A percentile compares a stretch with the other conserved stretches of the same genome.
Evolutionary conservation across 148 eudicot species (phyloP).

Genomic region (Diospyros lotus): DNA sequence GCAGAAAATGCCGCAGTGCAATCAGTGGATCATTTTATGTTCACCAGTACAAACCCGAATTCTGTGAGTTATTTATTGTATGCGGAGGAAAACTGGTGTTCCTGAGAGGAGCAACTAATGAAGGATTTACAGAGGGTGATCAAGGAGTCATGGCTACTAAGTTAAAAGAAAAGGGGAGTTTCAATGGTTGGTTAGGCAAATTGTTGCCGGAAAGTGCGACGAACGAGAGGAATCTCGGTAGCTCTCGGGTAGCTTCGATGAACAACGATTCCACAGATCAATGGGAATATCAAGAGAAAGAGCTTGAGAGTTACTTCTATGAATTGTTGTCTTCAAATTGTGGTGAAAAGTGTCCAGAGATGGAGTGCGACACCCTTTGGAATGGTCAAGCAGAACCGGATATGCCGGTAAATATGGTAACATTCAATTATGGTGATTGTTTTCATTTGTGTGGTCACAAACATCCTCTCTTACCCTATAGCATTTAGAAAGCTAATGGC

Average conservation of each 20-base stretch:
- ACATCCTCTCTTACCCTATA: background rate
- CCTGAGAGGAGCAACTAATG: constrained; percentile 47
- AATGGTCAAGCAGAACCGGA: constrained; percentile 26
- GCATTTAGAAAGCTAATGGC: background rate
- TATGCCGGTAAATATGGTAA: constrained; percentile 32
- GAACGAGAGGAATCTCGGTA: constrained; percentile 18
- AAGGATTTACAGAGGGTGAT: constrained; percentile 48
- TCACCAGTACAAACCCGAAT: constrained; percentile 53
- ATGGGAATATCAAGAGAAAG: constrained; percentile 48
- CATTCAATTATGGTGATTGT: background rate
- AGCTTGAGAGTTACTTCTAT: constrained; percentile 59
- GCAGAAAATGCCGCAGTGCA: constrained; percentile 50
- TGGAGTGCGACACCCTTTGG: constrained; percentile 17
- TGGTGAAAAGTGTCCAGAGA: constrained; percentile 28
- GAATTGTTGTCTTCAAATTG: constrained; percentile 32
- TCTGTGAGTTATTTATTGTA: constrained; percentile 51
- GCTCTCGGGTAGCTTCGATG: constrained; percentile 18
- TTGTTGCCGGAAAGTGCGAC: constrained; percentile 20
- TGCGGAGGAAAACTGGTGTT: constrained; percentile 50
- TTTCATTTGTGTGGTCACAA: background rate
- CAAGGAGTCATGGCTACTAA: constrained; percentile 42
- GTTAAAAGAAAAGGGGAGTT: constrained; percentile 32
- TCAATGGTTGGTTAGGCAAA: constrained; percentile 53
- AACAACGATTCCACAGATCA: constrained; percentile 25
- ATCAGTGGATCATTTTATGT: constrained; percentile 44